Evolutionary conservation across 208 protist species (phyloP).

Genomic region (Herpetomonas tarakana): DNA sequence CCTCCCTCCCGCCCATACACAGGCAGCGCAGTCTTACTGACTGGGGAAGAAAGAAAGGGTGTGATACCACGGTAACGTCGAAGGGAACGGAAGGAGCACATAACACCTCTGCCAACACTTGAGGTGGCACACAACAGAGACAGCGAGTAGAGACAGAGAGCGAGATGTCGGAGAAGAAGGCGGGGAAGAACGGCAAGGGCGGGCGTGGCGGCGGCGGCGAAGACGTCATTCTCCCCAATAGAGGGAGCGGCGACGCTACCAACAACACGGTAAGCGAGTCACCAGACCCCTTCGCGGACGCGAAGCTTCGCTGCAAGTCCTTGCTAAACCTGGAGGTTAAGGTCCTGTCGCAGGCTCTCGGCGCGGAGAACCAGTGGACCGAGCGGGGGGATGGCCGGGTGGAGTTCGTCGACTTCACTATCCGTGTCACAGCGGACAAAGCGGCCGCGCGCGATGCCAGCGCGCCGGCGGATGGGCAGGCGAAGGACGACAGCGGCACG

Average conservation of each 20-base stretch:
- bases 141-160: too few relatives aligned
- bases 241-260: too few relatives aligned
- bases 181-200: neutral
- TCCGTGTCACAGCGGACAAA: slow-evolving; percentile 35
- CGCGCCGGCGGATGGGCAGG: slow-evolving; percentile 5
- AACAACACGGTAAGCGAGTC: too few relatives aligned
- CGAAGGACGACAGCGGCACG: neutral
- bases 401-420: slow-evolving; percentile 56
- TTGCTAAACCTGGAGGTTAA: slow-evolving; percentile 75
- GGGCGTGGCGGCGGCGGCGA: neutral
- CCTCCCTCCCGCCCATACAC: too few relatives aligned
- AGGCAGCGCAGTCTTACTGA: too few relatives aligned
- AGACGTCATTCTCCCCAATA: too few relatives aligned
- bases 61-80: too few relatives aligned
- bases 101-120: too few relatives aligned
- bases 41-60: too few relatives aligned
- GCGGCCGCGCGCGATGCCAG: neutral
- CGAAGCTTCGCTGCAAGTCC: slow-evolving; percentile 9
- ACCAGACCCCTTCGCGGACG: too few relatives aligned
- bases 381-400: slow-evolving; percentile 62
- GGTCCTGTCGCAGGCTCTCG: slow-evolving; percentile 65
- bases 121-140: too few relatives aligned
- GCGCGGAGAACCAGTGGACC: slow-evolving; percentile 67
- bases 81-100: too few relatives aligned
- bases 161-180: neutral